phyloP scores from a whole-genome alignment of 305 asterid genomes.

The Fraxinus albicans region DNA sequence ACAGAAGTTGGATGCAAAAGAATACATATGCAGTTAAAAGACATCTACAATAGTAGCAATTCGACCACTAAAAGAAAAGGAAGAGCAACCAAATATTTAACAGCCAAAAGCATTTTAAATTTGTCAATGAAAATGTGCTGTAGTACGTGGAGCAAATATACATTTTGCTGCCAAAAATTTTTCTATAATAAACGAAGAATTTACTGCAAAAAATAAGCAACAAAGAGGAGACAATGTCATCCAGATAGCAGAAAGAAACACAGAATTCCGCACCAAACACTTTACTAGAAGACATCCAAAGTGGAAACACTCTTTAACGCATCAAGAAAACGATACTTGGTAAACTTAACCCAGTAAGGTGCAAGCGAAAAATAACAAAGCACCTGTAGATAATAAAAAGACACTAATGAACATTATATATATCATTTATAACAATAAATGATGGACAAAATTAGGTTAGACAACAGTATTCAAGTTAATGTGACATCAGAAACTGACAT shows the following conservation, averaged over 20 bases:
- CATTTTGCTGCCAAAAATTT: not conserved
- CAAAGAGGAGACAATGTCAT: not conserved
- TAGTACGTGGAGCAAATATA: not conserved
- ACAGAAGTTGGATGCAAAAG: conserved; percentile 10
- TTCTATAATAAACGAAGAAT: not conserved
- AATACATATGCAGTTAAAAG: not conserved
- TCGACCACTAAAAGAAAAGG: not conserved
- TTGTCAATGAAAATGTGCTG: not conserved
- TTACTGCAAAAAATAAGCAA: not conserved
- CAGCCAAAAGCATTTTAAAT: not conserved
- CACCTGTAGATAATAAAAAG: not conserved
- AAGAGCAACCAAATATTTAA: not conserved
- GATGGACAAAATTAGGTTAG: not conserved
- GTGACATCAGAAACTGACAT: not conserved
- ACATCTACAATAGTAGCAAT: not conserved
- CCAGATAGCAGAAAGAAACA: not conserved
- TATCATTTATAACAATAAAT: not conserved
- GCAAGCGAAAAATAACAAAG: not conserved
- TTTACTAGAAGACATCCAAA: not conserved
- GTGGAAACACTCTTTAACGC: not conserved
- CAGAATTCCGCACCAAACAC: not conserved
- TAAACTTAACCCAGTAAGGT: not conserved
- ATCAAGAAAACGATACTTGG: not conserved
- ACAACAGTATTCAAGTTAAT: not conserved
- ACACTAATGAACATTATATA: not conserved